Conservation (phyloP, 1,284 basidiomycete genomes). For the Meira miltonrushii region DNA sequence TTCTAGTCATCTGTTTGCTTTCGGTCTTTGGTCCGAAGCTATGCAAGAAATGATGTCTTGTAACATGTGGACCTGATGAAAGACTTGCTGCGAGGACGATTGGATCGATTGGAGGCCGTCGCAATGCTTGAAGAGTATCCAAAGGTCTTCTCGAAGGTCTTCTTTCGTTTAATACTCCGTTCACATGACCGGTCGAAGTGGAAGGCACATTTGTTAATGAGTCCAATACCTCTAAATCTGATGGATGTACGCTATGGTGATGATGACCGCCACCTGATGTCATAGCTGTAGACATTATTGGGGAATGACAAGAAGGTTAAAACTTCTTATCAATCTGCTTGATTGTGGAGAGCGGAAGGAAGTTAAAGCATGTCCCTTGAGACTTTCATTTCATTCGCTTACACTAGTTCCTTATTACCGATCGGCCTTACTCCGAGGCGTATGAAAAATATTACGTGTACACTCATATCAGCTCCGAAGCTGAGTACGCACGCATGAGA, state of each 20-base stretch:
- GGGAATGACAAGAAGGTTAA: too few species aligned
- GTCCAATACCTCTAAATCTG: constrained; percentile 34
- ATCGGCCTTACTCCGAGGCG: too few species aligned
- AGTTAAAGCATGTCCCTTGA: too few species aligned
- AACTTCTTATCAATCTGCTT: too few species aligned
- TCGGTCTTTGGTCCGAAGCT: constrained; percentile 27
- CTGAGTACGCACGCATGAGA: too few species aligned
- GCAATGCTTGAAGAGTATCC: constrained; percentile 41
- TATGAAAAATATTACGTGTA: too few species aligned
- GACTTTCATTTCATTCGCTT: too few species aligned
- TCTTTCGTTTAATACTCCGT: not conserved
- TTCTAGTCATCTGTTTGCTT: constrained; percentile 35
- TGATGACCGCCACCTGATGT: not conserved
- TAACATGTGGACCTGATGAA: constrained; percentile 43
- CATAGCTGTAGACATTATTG: not conserved
- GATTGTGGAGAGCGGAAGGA: too few species aligned
- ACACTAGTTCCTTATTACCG: too few species aligned
- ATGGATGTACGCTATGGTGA: constrained; percentile 17
- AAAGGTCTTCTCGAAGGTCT: constrained; percentile 18
- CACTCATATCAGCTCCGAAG: too few species aligned
- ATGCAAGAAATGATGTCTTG: constrained; percentile 48
- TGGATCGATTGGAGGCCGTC: constrained; percentile 47
- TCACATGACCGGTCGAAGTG: not conserved
- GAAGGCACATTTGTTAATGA: constrained; percentile 28
- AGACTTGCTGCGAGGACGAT: constrained; percentile 46